Percentiles rank a stretch among this genome's conserved stretches.
Conservation (phyloP, 495 filamentous ascomycete species). For the Thermothielavioides terrestris region DNA sequence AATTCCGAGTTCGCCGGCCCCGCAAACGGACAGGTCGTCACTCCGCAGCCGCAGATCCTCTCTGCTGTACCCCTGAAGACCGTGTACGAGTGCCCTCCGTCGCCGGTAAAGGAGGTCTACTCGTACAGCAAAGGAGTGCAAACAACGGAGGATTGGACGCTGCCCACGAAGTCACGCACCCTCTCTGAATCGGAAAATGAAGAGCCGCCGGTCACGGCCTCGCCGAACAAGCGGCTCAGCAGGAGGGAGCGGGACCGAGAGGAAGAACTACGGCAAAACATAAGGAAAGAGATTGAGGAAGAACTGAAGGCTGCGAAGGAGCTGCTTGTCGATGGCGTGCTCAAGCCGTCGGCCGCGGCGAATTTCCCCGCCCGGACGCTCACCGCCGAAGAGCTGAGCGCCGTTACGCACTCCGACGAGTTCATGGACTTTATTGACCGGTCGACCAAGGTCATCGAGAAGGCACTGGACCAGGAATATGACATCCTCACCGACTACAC, state of each 20-base stretch:
- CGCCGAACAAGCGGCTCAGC: conserved; percentile 59
- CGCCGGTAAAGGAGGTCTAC: conserved; percentile 67
- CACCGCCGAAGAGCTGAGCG: conserved; percentile 77
- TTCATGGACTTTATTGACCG: conserved; percentile 93
- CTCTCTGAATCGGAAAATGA: conserved; percentile 53
- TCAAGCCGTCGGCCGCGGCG: conserved; percentile 34
- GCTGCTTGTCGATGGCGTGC: conserved; percentile 42
- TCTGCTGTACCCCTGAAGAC: conserved; percentile 58
- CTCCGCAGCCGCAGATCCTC: conserved; percentile 37
- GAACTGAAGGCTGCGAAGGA: conserved; percentile 67
- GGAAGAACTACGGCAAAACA: conserved; percentile 76
- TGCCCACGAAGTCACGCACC: conserved; percentile 40
- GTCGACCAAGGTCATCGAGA: conserved; percentile 94
- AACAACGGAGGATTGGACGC: conserved; percentile 57
- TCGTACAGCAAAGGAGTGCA: conserved; percentile 96
- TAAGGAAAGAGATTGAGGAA: conserved; percentile 85
- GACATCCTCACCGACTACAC: conserved; percentile 94
- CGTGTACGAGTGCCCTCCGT: conserved; percentile 66
- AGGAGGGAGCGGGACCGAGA: conserved; percentile 70
- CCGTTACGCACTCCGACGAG: conserved; percentile 83
- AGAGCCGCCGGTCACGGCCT: conserved; percentile 36
- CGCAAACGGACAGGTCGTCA: conserved; percentile 28
- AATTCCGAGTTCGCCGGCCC: conserved; percentile 44
- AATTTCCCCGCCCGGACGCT: conserved; percentile 77
- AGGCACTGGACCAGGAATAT: conserved; percentile 84